A percentile compares a stretch with the other conserved stretches of the same genome.
Conservation (phyloP, 2,329 filamentous ascomycete genomes). For the Aureobasidium sp. region DNA sequence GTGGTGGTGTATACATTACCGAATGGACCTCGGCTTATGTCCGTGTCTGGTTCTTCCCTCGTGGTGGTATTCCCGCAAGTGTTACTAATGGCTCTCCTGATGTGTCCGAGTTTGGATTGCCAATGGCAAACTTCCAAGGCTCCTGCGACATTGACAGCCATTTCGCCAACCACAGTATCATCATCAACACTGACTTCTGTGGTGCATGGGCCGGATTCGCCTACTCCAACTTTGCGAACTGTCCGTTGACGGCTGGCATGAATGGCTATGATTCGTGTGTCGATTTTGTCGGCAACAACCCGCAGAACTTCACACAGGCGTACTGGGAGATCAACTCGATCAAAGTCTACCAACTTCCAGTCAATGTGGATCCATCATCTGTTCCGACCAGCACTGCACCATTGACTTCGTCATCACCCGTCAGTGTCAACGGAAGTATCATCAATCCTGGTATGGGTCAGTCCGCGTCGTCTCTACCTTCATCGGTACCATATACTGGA, state of each 20-base stretch:
- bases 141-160: conserved; percentile 31
- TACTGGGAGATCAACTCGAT: conserved; percentile 39
- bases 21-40: conserved; percentile 31
- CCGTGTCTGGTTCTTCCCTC: conserved; percentile 31
- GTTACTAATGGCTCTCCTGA: conserved; percentile 48
- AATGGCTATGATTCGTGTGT: conserved; percentile 25
- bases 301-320: conserved; percentile 27
- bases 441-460: conserved; percentile 24
- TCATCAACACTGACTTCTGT: conserved; percentile 37
- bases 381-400: conserved; percentile 1
- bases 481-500: conserved; percentile 23
- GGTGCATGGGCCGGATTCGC: conserved; percentile 31
- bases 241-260: conserved; percentile 23
- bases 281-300: conserved; percentile 29
- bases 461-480: conserved; percentile 20
- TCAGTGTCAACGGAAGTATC: conserved; percentile 18
- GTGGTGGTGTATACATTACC: conserved; percentile 30
- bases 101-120: conserved; percentile 54
- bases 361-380: conserved; percentile 13
- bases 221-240: conserved; percentile 24
- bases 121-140: conserved; percentile 55
- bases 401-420: conserved; percentile 9
- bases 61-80: conserved; percentile 28
- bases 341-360: conserved; percentile 33
- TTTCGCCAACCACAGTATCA: conserved; percentile 33